Base-by-base conservation (phyloP, 495 filamentous ascomycete genomes). In the Penicillium samsonianum region DNA sequence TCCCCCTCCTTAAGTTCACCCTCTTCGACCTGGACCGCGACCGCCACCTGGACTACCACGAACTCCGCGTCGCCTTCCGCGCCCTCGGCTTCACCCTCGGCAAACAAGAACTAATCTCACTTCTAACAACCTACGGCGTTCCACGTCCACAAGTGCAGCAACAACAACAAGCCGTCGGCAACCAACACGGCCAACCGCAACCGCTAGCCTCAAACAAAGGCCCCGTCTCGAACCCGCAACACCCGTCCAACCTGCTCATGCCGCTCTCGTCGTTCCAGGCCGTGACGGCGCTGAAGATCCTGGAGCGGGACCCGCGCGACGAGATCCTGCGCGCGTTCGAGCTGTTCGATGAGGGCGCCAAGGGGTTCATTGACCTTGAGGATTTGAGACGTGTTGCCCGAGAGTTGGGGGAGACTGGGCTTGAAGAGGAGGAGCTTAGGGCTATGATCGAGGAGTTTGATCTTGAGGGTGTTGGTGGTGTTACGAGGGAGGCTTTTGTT, bases 371-470 rank as follows among this genome's bases (percentile, higher is more conserved):
- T 57, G 87, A 85, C 46, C 76, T 96, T 20, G 85, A 91, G 52
- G 94, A 98, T 79, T 68, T 98, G 65, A 75, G 90, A 55, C 76
- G 90, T 31, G 93, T 98, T 47, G 91, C 94, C 60, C 82, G 91
- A 63, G 94, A 97, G 74, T 73, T 98, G 22, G 92, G 92, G 1
- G 93, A 98, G 73, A 87, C 85, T 42, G 85, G 84, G 5, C 76
- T 98, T 38, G 91, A 95, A 65, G 92, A 98, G 66, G 90, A 95
- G 61, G 93, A 98, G 73, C 74, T 98, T 42, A 78, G 81, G 58
- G 91, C 93, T 67, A 98, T 98, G 94, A 90, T 98, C 76, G 92
- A 96, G 73, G 94, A 98, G 77, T 98, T 98, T 81, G 94, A 98
- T 79, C 77, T 96, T 55, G 89, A 93, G 69, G 92, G 90, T 0